Evolutionary conservation across 306 rosid species (phyloP), one percentile per base, ranked within the genome.

Genomic region (Quercus berberidifolia): DNA sequence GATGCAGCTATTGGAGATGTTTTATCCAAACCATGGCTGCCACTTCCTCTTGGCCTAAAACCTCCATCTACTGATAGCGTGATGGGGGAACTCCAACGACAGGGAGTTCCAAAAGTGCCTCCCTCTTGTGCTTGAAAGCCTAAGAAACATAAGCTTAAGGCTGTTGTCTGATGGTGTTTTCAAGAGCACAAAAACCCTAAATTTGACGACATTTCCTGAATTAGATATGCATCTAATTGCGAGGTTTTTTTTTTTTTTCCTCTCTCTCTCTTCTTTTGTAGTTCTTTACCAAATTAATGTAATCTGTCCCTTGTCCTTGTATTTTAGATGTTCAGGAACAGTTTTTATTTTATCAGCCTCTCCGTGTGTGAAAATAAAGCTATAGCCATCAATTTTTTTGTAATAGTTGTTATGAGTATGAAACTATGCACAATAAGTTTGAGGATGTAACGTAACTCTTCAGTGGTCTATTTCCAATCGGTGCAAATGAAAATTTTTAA

Each of bases 1-100:
- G 99, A 95, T 82, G 91, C 90, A 83, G 96, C 94, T 5, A 84
- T 95, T 67, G 97, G 91, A 85, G 99, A 92, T 74, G 97, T 86
- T 74, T 78, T 95, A 81, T 81, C 91, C 67, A 91, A 90, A 78
- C 99, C 99, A 62, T 89, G 98, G 99, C 82, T 88, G 69, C 98
- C 98, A 2, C 94, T 95, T 38, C 98, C 99, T 43, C 88, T 95
- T 49, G 97, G 99, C 55, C 87, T 95, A 1, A 95, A 90, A 56
- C 92, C 98, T 68, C 99, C 99, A 18, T 86, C 87, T 0, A 73
- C 85, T 63, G 97, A 90, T 52, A 80, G 91, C 26, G 99, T 95
- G 11, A 67, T 90, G 90, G 79, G 69, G 30, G 97, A 95, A 80
- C 82, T 95, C n/a, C 97, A 92, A 25, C 83, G 92, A 76, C 95